Conservation (phyloP, 139 green algal species). For the Bryopsis sp. region DNA sequence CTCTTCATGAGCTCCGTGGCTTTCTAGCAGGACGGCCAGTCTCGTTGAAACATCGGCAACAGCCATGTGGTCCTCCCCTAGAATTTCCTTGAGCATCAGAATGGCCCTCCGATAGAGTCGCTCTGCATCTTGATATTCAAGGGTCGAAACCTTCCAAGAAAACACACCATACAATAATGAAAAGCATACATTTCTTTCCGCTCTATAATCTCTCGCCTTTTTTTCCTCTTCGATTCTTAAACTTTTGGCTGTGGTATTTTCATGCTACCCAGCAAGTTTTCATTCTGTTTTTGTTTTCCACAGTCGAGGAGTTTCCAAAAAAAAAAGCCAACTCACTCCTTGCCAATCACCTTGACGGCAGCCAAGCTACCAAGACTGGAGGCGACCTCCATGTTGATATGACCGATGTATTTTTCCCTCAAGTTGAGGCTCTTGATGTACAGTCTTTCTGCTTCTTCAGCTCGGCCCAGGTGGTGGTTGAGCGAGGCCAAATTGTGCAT, state of each 20-base stretch:
- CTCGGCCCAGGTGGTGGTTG: constrained; percentile 8
- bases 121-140: neutral
- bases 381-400: constrained; percentile 16
- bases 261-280: too few relatives aligned
- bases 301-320: too few relatives aligned
- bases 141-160: neutral
- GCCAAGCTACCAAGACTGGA: constrained; percentile 15
- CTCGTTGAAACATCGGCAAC: constrained; percentile 1
- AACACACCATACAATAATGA: too few relatives aligned
- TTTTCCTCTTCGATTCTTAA: too few relatives aligned
- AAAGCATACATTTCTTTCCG: too few relatives aligned
- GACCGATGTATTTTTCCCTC: constrained; percentile 17
- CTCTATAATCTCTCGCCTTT: too few relatives aligned
- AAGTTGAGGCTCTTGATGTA: constrained; percentile 18
- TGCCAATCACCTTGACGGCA: constrained; percentile 17
- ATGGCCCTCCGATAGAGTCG: constrained; percentile 4
- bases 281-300: too few relatives aligned
- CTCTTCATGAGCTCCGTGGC: constrained; percentile 7
- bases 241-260: too few relatives aligned
- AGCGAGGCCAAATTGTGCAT: constrained; percentile 20
- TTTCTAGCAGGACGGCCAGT: constrained; percentile 18
- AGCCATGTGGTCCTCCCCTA: constrained; percentile 17
- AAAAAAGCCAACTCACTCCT: too few relatives aligned
- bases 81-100: constrained; percentile 17
- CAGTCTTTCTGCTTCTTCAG: constrained; percentile 5